Base-by-base conservation (phyloP, 495 filamentous ascomycete species). In the Penicillium steckii region DNA sequence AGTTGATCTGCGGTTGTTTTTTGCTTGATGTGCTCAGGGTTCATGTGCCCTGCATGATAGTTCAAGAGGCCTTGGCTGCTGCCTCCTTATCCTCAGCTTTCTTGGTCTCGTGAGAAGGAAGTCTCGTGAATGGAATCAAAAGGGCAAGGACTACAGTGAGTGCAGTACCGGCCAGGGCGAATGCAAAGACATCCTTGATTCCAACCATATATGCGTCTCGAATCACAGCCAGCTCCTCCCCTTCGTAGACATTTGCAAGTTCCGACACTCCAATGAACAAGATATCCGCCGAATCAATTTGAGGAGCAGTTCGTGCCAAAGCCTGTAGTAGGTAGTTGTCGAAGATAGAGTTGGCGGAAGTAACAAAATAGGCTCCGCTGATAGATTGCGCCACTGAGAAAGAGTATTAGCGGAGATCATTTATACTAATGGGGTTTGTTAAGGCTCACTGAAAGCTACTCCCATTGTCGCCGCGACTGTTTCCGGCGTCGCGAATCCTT, bases 121-220 rank as follows among this genome's bases (percentile, higher is more conserved):
- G 38, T 6, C 43, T 44, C 18, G 44, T 55, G 12, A 50, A 38
- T 12, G 52, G 46, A 35, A 55, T 46, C 25, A 35, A 21, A 4
- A 50, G 38, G 6, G 37, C 13, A 18, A 50, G 38, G 26, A 60
- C 22, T 6, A 59, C 17, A 0, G 63, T 24, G 6, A 61, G 24
- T 1, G 51, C 65, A 1, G 60, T 48, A 44, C 55, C 26, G 10
- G 63, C 53, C 44, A 68, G 10, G 9, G 50, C 30, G 15, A 64
- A 51, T 6, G 57, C 50, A 44, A 67, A 69, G 5, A 77, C 66
- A n/a, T 68, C 66, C 56, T 77, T 78, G 49, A 87, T 57, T 3
- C 80, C 82, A 3, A 50, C 62, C 78, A 84, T 82, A 65, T 86
- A 87, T 10, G 76, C 80, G 1, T 54, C 23, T 10, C 84, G 38